Evolutionary conservation across 2,329 filamentous ascomycete genomes (phyloP).

Genomic region (Colletotrichum sp.): DNA sequence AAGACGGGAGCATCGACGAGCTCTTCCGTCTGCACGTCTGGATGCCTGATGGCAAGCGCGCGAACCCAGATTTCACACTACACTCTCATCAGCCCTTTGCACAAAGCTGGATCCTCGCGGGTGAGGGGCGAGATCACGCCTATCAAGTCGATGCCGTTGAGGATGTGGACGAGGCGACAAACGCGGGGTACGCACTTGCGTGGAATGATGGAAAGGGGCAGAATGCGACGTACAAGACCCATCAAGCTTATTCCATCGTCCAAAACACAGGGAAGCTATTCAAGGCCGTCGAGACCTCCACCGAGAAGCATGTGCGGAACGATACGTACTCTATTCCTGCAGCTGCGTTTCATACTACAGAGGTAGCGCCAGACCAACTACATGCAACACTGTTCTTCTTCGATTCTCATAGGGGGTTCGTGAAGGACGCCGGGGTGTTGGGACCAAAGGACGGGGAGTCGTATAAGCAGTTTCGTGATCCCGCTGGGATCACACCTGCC

Average conservation of each 20-base stretch:
- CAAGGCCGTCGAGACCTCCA: neutral
- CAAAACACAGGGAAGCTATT: conserved; percentile 28
- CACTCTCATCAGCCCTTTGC: conserved; percentile 39
- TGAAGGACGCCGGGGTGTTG: conserved; percentile 32
- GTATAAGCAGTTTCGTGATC: conserved; percentile 25
- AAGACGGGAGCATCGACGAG: conserved; percentile 36
- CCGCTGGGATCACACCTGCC: conserved; percentile 21
- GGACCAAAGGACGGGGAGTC: conserved; percentile 30
- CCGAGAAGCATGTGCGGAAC: conserved; percentile 20
- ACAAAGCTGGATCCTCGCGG: conserved; percentile 41
- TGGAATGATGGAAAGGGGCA: conserved; percentile 30
- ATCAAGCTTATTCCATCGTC: conserved; percentile 28
- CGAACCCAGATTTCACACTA: conserved; percentile 27
- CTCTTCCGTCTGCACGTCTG: conserved; percentile 40
- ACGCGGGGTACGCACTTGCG: conserved; percentile 30
- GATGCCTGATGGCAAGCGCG: conserved; percentile 34
- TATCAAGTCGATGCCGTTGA: conserved; percentile 28
- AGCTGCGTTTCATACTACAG: conserved; percentile 31
- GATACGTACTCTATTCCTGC: conserved; percentile 34
- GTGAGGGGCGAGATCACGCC: conserved; percentile 33
- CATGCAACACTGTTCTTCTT: conserved; percentile 42
- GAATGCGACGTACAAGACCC: conserved; percentile 26
- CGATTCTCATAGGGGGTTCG: conserved; percentile 35
- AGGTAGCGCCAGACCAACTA: conserved; percentile 29
- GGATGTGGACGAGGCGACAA: conserved; percentile 26